Evolutionary conservation across 2,329 filamentous ascomycete species (phyloP).

Genomic region (Corinectria fuckeliana): DNA sequence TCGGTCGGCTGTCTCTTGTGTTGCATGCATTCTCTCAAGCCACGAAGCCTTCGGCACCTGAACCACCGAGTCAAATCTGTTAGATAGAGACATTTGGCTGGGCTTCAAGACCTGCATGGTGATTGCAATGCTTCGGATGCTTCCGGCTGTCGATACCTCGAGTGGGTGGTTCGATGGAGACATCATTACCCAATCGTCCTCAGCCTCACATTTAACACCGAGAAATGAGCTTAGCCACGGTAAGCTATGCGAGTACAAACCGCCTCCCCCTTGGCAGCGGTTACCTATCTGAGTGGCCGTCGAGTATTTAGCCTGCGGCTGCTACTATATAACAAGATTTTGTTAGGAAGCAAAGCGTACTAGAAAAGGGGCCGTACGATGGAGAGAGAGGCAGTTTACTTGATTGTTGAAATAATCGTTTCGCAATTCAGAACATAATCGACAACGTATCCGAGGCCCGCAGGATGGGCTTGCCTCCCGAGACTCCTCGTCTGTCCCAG

Average conservation of each 20-base stretch:
- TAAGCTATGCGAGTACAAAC: background rate
- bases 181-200: background rate
- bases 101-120: background rate
- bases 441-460: background rate
- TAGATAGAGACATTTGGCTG: background rate
- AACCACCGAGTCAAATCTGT: background rate
- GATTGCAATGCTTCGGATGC: background rate
- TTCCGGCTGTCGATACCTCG: background rate
- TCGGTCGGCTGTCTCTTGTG: slow-evolving; percentile 10
- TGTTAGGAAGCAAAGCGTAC: background rate
- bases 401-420: background rate
- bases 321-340: background rate
- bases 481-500: background rate
- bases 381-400: background rate
- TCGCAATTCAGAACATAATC: slow-evolving; percentile 5
- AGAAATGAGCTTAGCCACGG: background rate
- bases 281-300: background rate
- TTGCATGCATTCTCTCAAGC: slow-evolving; percentile 3
- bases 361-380: background rate
- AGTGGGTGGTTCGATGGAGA: background rate
- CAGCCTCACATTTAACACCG: background rate
- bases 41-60: background rate
- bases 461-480: background rate
- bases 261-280: background rate
- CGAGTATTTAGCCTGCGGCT: background rate